phyloP scores from a whole-genome alignment of 1,139 yeast genomes.

The Yamadazyma sp. region DNA sequence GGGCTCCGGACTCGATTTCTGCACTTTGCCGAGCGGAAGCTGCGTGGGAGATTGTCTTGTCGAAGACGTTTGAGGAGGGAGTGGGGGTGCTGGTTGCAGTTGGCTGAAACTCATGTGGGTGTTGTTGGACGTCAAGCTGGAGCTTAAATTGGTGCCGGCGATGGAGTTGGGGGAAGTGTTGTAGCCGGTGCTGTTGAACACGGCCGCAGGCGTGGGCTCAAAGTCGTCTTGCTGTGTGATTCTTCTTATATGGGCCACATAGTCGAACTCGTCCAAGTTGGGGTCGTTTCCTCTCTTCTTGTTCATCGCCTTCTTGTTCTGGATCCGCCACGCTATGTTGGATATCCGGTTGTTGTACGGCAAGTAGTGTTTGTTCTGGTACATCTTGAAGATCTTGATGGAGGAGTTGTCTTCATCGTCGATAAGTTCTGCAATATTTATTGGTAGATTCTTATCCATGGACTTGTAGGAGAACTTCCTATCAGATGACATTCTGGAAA shows the following conservation, averaged over 20 bases:
- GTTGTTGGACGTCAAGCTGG: constrained; percentile 3
- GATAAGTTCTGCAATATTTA: constrained; percentile 13
- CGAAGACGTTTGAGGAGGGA: neutral
- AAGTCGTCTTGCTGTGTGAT: constrained; percentile 42
- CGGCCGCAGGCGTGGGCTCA: constrained; percentile 11
- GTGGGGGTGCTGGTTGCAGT: neutral
- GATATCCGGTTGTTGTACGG: constrained; percentile 47
- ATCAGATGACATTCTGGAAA: constrained; percentile 7
- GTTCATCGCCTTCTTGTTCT: constrained; percentile 32
- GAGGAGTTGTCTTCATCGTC: constrained; percentile 30
- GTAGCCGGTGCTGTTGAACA: constrained; percentile 1
- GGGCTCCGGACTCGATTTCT: constrained; percentile 7
- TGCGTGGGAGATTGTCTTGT: neutral
- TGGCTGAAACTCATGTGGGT: constrained; percentile 3
- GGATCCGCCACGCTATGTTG: constrained; percentile 50
- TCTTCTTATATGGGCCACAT: constrained; percentile 47
- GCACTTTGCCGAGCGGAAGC: neutral
- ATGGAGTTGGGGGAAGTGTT: constrained; percentile 2
- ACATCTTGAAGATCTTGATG: constrained; percentile 41
- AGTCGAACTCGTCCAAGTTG: constrained; percentile 44
- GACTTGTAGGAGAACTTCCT: constrained; percentile 17
- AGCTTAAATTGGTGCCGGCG: constrained; percentile 1
- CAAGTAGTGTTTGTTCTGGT: constrained; percentile 40
- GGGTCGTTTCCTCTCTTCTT: constrained; percentile 19
- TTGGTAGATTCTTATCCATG: constrained; percentile 14